A percentile compares a stretch with the other conserved stretches of the same genome.
Evolutionary conservation across 2,329 filamentous ascomycete species (phyloP).

Genomic region (Lachnellula willkommii): DNA sequence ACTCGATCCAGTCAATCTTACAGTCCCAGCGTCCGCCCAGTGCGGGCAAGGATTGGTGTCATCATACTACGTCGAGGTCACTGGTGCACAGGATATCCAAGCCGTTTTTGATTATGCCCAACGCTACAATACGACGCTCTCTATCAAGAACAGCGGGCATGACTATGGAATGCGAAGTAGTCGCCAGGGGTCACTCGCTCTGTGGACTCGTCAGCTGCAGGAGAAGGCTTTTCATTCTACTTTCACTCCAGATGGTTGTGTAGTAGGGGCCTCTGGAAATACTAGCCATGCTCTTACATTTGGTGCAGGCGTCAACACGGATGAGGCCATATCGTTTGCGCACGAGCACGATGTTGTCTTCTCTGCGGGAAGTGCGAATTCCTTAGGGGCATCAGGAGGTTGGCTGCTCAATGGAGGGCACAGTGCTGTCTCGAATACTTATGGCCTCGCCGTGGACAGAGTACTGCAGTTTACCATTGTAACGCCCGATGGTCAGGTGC

Average conservation of each 20-base stretch:
- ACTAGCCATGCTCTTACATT: neutral
- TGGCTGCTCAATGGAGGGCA: conserved; percentile 59
- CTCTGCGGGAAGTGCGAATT: neutral
- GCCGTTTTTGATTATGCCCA: neutral
- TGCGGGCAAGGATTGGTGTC: neutral
- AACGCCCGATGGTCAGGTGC: conserved; percentile 43
- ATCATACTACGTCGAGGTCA: neutral
- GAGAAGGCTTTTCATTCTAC: neutral
- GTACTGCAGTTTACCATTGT: conserved; percentile 54
- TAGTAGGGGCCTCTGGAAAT: neutral
- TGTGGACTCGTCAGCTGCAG: neutral
- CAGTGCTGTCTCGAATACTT: conserved; percentile 44
- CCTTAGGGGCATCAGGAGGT: conserved; percentile 33
- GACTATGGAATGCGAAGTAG: neutral
- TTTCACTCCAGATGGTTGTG: neutral
- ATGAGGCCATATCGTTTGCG: neutral
- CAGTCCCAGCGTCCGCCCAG: too few relatives aligned
- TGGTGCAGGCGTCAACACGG: neutral
- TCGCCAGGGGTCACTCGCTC: neutral
- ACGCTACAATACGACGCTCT: neutral
- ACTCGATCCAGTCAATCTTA: too few relatives aligned
- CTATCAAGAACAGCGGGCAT: neutral
- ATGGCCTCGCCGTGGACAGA: conserved; percentile 57
- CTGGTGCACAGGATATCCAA: neutral
- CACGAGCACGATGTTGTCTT: neutral